Evolutionary conservation across 2,329 filamentous ascomycete genomes (phyloP).

Genomic region (Didymella sp.): DNA sequence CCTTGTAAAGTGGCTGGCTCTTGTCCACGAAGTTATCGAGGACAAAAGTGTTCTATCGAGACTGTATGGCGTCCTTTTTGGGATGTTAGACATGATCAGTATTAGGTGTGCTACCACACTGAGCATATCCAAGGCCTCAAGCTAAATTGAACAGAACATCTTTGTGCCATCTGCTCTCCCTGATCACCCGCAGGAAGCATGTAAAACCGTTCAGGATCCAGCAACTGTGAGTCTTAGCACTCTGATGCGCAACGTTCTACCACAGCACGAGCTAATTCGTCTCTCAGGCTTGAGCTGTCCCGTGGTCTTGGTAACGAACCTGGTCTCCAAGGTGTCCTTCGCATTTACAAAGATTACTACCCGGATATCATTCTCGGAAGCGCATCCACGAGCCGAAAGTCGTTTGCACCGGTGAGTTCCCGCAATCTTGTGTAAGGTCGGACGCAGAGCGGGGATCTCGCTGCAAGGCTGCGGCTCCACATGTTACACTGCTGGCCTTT

Average conservation of each 20-base stretch:
- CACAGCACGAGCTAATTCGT: constrained; percentile 31
- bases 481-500: constrained; percentile 25
- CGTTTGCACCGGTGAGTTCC: constrained; percentile 48
- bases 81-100: constrained; percentile 79
- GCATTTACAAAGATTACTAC: constrained; percentile 90
- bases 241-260: background rate
- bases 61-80: constrained; percentile 79
- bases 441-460: constrained; percentile 14
- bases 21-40: constrained; percentile 75
- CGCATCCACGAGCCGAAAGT: constrained; percentile 55
- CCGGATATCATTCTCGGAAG: constrained; percentile 85
- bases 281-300: constrained; percentile 56
- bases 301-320: constrained; percentile 68
- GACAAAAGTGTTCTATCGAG: constrained; percentile 68
- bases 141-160: constrained; percentile 48
- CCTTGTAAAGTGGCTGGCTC: constrained; percentile 78
- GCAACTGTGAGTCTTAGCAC: constrained; percentile 56
- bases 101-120: constrained; percentile 61
- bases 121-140: constrained; percentile 3
- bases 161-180: constrained; percentile 77
- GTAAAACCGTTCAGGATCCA: constrained; percentile 86
- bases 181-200: constrained; percentile 81
- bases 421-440: constrained; percentile 25
- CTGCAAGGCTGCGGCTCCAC: constrained; percentile 25
- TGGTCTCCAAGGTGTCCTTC: constrained; percentile 73